Percentiles rank a stretch among this genome's conserved stretches.
Evolutionary conservation across 176 grass and related monocot genomes (phyloP).

Genomic region (Cenchrus americanus): DNA sequence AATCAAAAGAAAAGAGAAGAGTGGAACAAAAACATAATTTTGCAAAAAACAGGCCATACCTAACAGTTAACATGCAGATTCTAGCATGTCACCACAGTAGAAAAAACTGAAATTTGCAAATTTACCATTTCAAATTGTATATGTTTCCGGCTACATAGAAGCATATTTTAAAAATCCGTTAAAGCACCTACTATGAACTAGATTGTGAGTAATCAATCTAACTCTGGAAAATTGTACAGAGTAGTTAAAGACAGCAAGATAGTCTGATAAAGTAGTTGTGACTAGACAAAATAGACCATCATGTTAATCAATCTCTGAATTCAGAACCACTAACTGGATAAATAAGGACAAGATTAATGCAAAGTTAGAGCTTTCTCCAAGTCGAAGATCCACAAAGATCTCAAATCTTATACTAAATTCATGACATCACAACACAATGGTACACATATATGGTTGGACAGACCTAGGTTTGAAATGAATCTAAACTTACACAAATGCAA

Average conservation of each 20-base stretch:
- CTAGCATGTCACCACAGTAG: too few species aligned
- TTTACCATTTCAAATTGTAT: not conserved
- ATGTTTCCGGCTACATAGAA: not conserved
- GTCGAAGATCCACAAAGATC: not conserved
- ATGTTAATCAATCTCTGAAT: not conserved
- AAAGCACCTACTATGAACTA: not conserved
- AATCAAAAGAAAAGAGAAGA: too few species aligned
- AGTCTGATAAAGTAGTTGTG: not conserved
- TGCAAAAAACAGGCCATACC: too few species aligned
- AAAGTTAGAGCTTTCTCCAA: not conserved
- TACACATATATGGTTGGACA: not conserved
- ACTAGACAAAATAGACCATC: not conserved
- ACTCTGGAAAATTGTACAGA: not conserved
- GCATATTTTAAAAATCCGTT: not conserved
- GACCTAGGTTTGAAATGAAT: not conserved
- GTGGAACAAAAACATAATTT: too few species aligned
- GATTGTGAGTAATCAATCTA: not conserved
- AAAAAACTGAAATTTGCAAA: too few species aligned
- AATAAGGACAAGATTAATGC: not conserved
- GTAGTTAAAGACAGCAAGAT: not conserved
- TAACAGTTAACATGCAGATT: too few species aligned
- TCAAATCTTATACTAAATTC: not conserved
- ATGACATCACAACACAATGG: not conserved
- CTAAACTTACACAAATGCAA: slow-evolving; percentile 79
- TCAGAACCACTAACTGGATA: not conserved